A percentile compares a stretch with the other conserved stretches of the same genome.
Conservation (phyloP, 2,329 filamentous ascomycete species). For the Arthrobotrys entomopaga region DNA sequence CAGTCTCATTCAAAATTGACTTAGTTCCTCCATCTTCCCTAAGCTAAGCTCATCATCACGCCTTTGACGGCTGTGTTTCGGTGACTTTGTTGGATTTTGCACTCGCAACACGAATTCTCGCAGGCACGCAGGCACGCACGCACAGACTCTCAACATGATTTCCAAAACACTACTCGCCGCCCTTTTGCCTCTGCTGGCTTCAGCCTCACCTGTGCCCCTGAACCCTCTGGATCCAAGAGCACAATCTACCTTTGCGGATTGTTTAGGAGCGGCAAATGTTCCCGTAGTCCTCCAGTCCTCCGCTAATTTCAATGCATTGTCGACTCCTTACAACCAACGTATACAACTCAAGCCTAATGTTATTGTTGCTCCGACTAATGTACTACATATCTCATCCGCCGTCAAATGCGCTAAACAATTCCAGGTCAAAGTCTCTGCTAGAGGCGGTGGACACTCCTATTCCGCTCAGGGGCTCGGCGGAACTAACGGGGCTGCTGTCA, state of each 20-base stretch:
- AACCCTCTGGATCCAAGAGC: conserved; percentile 20
- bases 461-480: conserved; percentile 67
- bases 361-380: conserved; percentile 68
- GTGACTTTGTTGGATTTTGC: conserved; percentile 34
- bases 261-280: conserved; percentile 20
- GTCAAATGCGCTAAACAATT: conserved; percentile 69
- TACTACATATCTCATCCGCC: conserved; percentile 68
- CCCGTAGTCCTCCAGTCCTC: conserved; percentile 18
- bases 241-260: conserved; percentile 33
- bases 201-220: conserved; percentile 27
- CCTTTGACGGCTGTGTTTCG: neutral
- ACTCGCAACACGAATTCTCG: conserved; percentile 17
- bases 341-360: conserved; percentile 65
- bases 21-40: too few relatives aligned
- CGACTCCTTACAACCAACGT: conserved; percentile 41
- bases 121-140: too few relatives aligned
- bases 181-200: conserved; percentile 29
- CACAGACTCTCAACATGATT: conserved; percentile 17
- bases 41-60: too few relatives aligned
- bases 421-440: conserved; percentile 70
- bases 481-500: conserved; percentile 65
- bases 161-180: conserved; percentile 11
- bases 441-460: conserved; percentile 74
- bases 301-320: conserved; percentile 27
- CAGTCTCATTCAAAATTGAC: too few relatives aligned